phyloP scores from a whole-genome alignment of 352 stramenopile genomes.

The Pythium angustatum region DNA sequence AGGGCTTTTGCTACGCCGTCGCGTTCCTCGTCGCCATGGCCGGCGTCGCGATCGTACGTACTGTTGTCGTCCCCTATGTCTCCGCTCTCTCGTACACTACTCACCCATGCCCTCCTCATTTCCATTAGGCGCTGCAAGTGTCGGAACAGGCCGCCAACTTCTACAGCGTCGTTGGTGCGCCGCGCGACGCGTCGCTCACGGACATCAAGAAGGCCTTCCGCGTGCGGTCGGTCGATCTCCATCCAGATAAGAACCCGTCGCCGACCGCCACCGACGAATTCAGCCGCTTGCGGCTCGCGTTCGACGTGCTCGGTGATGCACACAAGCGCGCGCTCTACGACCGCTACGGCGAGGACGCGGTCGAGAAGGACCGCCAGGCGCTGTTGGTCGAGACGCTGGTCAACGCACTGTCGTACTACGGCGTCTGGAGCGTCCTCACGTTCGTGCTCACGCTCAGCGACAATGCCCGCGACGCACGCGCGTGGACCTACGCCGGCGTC shows the following conservation, averaged over 20 bases:
- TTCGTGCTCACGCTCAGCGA: conserved; percentile 96
- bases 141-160: conserved; percentile 93
- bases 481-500: conserved; percentile 93
- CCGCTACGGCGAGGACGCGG: conserved; percentile 91
- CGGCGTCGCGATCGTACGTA: conserved; percentile 90
- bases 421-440: conserved; percentile 94
- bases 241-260: conserved; percentile 97
- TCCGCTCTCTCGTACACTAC: neutral
- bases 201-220: conserved; percentile 99
- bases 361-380: conserved; percentile 87
- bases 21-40: conserved; percentile 91
- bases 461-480: conserved; percentile 77
- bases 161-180: conserved; percentile 92
- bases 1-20: conserved; percentile 94
- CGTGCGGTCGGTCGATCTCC: conserved; percentile 92
- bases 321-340: conserved; percentile 95
- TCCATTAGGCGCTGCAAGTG: conserved; percentile 72
- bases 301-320: conserved; percentile 92
- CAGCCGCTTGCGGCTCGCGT: conserved; percentile 92
- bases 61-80: neutral
- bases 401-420: conserved; percentile 94
- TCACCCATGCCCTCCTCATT: too few species aligned
- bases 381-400: conserved; percentile 92
- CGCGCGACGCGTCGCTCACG: conserved; percentile 84
- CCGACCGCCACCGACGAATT: conserved; percentile 92